Conservation (phyloP, 208 protist species). For the Trypanosoma conorhini region DNA sequence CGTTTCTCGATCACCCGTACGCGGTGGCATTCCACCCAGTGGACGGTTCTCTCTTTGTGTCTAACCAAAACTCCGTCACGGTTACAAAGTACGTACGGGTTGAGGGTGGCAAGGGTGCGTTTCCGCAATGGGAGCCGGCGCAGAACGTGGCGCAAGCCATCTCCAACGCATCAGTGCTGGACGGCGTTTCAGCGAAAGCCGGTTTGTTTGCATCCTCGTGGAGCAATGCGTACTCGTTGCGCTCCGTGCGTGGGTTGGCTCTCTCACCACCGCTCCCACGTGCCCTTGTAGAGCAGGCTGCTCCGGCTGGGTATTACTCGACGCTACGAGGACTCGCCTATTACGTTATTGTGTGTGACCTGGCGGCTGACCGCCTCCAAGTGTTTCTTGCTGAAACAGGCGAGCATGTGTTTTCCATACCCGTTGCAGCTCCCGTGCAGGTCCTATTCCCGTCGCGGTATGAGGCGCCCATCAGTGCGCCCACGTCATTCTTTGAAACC, state of each 20-base stretch:
- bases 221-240: constrained; percentile 66
- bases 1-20: constrained; percentile 89
- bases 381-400: constrained; percentile 78
- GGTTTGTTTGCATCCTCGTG: constrained; percentile 83
- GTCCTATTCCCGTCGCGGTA: constrained; percentile 71
- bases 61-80: constrained; percentile 88
- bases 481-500: constrained; percentile 40
- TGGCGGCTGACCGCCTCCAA: constrained; percentile 62
- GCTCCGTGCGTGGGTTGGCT: constrained; percentile 77
- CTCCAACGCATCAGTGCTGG: constrained; percentile 14
- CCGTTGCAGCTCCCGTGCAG: constrained; percentile 82
- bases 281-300: constrained; percentile 61
- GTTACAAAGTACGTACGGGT: constrained; percentile 65
- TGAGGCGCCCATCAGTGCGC: constrained; percentile 17
- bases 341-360: constrained; percentile 84
- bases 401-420: constrained; percentile 67
- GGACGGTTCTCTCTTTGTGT: constrained; percentile 71
- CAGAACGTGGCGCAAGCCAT: constrained; percentile 48
- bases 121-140: constrained; percentile 42
- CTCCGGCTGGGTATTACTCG: constrained; percentile 49
- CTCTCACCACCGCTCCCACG: constrained; percentile 76
- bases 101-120: constrained; percentile 17
- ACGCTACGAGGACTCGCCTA: constrained; percentile 40
- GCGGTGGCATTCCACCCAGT: constrained; percentile 77
- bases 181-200: constrained; percentile 36